phyloP scores from a whole-genome alignment of 176 grass and related monocot genomes.

The Chloris gayana region DNA sequence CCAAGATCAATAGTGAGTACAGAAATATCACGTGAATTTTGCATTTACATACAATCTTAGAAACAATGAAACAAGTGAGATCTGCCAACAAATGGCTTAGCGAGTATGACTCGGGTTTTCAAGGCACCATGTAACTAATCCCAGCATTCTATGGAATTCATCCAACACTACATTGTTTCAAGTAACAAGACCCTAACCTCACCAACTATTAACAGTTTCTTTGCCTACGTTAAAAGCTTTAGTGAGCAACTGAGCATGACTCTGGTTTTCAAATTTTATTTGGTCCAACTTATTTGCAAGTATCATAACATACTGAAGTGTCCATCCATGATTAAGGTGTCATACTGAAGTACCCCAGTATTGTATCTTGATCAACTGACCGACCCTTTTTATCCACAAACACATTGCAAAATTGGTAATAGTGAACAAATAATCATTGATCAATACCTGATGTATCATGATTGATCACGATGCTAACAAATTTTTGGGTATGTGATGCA shows the following conservation, averaged over 20 bases:
- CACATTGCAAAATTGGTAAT: neutral
- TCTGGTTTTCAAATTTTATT: neutral
- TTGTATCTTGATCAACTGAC: neutral
- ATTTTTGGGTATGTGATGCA: too few species aligned
- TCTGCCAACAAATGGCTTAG: neutral
- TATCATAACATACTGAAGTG: neutral
- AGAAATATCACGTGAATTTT: neutral
- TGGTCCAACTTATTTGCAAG: neutral
- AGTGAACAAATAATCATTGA: neutral
- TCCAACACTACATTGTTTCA: too few species aligned
- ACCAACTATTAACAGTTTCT: neutral
- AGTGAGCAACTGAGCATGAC: neutral
- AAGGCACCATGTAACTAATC: neutral
- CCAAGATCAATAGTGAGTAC: too few species aligned
- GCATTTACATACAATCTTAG: neutral
- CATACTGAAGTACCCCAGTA: neutral
- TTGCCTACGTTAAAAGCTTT: neutral
- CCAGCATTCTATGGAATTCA: too few species aligned
- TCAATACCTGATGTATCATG: too few species aligned
- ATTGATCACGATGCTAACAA: too few species aligned
- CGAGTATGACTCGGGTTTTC: neutral
- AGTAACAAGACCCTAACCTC: too few species aligned
- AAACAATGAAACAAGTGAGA: neutral
- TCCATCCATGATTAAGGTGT: neutral
- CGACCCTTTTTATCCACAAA: neutral